Conservation (phyloP, 225 moss, liverwort and hornwort genomes). For the Straminergon stramineum region DNA sequence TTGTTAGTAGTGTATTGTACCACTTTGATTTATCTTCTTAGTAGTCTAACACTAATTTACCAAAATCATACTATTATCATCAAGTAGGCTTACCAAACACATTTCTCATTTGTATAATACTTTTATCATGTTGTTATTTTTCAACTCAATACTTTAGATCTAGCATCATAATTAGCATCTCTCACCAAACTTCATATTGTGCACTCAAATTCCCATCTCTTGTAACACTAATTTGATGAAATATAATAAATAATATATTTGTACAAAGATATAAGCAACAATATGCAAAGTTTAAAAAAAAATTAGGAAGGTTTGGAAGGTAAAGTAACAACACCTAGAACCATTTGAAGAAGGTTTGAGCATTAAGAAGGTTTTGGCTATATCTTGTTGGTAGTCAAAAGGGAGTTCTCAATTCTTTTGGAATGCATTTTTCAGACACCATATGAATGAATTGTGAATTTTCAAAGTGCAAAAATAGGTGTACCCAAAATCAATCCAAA, state of each 20-base stretch:
- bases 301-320: too few species aligned
- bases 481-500: neutral
- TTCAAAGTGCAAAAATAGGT: neutral
- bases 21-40: neutral
- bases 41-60: neutral
- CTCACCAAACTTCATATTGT: accelerated
- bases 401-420: neutral
- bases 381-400: neutral
- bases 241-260: neutral
- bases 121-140: neutral
- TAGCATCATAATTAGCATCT: neutral
- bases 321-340: too few species aligned
- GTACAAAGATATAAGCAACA: too few species aligned
- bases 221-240: neutral
- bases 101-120: neutral
- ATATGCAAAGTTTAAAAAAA: neutral
- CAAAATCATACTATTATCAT: neutral
- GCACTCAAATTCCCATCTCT: neutral
- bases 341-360: too few species aligned
- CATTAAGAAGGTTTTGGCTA: too few species aligned
- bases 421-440: neutral
- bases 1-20: accelerated
- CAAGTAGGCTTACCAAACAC: accelerated
- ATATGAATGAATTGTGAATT: too few species aligned
- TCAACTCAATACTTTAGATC: accelerated